Percentiles rank a stretch among this genome's conserved stretches.
Evolutionary conservation across 257 asterid genomes (phyloP).

Genomic region (Solanum paucissectum): DNA sequence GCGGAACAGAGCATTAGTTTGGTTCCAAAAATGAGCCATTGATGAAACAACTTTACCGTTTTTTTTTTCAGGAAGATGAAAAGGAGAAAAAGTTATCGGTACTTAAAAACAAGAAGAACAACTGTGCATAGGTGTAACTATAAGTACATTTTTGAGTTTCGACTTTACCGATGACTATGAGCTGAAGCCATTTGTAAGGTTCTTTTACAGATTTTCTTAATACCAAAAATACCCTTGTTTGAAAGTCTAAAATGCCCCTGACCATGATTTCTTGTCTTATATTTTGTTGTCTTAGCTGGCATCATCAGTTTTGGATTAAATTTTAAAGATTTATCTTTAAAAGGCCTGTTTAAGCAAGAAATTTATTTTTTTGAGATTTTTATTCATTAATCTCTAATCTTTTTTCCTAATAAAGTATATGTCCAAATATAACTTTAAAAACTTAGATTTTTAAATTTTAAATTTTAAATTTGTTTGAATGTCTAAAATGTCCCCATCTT

Average conservation of each 20-base stretch:
- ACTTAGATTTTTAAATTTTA: background rate
- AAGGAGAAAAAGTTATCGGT: background rate
- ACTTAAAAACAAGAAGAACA: background rate
- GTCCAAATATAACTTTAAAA: background rate
- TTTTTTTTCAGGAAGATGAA: background rate
- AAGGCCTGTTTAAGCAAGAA: background rate
- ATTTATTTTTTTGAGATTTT: no score
- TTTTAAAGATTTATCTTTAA: background rate
- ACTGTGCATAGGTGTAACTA: background rate
- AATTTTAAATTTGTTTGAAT: background rate
- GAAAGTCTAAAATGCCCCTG: background rate
- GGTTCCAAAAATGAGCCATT: constrained; percentile 21
- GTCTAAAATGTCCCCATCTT: background rate
- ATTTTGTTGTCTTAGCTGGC: background rate
- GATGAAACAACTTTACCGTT: background rate
- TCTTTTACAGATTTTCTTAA: background rate
- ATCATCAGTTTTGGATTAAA: background rate
- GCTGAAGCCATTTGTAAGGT: background rate
- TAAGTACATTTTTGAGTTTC: background rate
- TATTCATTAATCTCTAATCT: background rate
- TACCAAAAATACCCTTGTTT: background rate
- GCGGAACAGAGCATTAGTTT: constrained; percentile 17
- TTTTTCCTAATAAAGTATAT: background rate
- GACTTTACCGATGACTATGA: background rate
- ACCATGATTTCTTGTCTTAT: background rate